Evolutionary conservation across 2,329 filamentous ascomycete species (phyloP).

Genomic region (Emmonsia crescens): DNA sequence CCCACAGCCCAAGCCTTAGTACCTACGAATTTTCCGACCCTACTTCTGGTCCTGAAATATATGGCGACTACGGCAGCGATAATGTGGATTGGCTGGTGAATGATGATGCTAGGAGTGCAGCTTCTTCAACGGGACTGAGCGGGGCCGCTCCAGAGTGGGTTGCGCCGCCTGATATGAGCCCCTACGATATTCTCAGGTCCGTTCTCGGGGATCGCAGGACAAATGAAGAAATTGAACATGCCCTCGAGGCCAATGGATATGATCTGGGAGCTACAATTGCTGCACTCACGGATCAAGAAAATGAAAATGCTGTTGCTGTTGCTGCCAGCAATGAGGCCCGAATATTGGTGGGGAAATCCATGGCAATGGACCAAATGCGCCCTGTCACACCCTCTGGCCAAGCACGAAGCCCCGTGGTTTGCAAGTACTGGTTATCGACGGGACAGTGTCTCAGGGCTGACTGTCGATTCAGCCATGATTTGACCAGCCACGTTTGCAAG

Average conservation of each 20-base stretch:
- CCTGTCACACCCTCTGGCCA: slow-evolving; percentile 66
- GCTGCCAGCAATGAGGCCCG: slow-evolving; percentile 48
- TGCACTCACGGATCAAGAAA: slow-evolving; percentile 69
- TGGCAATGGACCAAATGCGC: slow-evolving; percentile 59
- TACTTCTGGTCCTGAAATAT: slow-evolving; percentile 70
- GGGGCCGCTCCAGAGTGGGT: slow-evolving; percentile 73
- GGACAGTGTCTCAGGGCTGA: slow-evolving; percentile 94
- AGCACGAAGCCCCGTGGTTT: slow-evolving; percentile 77
- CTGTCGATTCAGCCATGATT: slow-evolving; percentile 92
- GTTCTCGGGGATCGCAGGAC: slow-evolving; percentile 81
- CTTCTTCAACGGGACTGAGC: slow-evolving; percentile 69
- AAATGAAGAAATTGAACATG: slow-evolving; percentile 90
- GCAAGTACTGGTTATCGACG: slow-evolving; percentile 92
- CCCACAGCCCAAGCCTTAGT: slow-evolving; percentile 86
- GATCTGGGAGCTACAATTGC: slow-evolving; percentile 87
- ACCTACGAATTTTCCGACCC: slow-evolving; percentile 90
- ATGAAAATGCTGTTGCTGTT: slow-evolving; percentile 38
- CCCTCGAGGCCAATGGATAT: slow-evolving; percentile 78
- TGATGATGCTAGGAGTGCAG: slow-evolving; percentile 71
- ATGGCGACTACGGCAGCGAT: slow-evolving; percentile 82
- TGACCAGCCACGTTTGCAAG: slow-evolving; percentile 97
- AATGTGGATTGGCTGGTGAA: slow-evolving; percentile 94
- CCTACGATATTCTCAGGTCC: slow-evolving; percentile 93
- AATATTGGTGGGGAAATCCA: slow-evolving; percentile 80
- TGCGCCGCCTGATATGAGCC: slow-evolving; percentile 80